Evolutionary conservation across 495 filamentous ascomycete species (phyloP).

Genomic region (Usnea hakonensis): DNA sequence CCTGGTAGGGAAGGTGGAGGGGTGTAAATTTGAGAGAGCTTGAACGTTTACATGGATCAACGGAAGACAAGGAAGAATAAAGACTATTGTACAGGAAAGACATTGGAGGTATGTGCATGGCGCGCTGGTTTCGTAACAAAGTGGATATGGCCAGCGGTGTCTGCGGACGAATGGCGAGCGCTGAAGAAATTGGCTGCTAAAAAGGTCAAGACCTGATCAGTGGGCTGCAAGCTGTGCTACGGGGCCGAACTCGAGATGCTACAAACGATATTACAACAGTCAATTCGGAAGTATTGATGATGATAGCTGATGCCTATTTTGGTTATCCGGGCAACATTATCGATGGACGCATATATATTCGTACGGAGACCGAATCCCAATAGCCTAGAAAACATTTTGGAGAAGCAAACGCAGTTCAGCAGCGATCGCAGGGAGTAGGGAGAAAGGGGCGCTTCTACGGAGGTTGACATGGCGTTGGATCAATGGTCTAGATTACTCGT

Average conservation of each 20-base stretch:
- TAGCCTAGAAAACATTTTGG: too few relatives aligned
- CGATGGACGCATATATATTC: not conserved
- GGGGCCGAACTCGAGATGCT: not conserved
- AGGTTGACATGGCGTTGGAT: too few relatives aligned
- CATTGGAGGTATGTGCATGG: not conserved
- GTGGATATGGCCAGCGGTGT: not conserved
- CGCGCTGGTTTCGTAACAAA: not conserved
- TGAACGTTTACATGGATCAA: not conserved
- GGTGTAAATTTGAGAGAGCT: not conserved
- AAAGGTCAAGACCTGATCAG: not conserved
- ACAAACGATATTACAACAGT: not conserved
- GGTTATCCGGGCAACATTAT: not conserved
- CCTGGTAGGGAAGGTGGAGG: constrained; percentile 11
- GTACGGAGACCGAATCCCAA: too few relatives aligned
- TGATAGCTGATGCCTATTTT: not conserved
- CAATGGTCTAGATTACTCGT: too few relatives aligned
- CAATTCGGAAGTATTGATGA: not conserved
- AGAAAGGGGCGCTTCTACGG: too few relatives aligned
- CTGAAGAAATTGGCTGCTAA: not conserved
- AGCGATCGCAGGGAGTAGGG: too few relatives aligned
- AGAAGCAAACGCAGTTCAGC: too few relatives aligned
- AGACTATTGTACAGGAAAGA: too few relatives aligned
- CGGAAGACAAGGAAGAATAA: not conserved
- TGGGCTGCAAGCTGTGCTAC: not conserved
- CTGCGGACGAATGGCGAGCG: not conserved